These are phyloP conservation scores for Arxiozyma slooffiae DNA, from an alignment of 1,139 yeast species.

Conservation along the genomic window DNA sequence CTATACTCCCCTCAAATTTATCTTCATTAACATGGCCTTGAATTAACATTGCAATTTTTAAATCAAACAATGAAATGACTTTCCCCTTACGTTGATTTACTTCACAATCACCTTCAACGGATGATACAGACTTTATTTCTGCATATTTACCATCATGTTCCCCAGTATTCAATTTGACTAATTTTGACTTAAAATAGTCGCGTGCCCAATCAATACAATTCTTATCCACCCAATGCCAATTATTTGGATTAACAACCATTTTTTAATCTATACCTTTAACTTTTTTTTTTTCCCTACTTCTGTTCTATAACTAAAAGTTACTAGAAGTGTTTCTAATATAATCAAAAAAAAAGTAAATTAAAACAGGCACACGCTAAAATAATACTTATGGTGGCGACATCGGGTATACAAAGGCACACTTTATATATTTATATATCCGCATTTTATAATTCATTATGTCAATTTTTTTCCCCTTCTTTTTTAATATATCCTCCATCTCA, in stretches of 20 bases:
- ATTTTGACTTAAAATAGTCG: slow-evolving; percentile 54
- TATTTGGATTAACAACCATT: slow-evolving; percentile 69
- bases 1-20: slow-evolving; percentile 54
- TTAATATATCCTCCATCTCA: background rate
- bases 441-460: too few species aligned
- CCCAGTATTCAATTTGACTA: slow-evolving; percentile 42
- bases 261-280: slow-evolving; percentile 2
- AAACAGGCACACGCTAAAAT: too few species aligned
- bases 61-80: slow-evolving; percentile 82
- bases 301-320: too few species aligned
- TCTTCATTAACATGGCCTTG: slow-evolving; percentile 39
- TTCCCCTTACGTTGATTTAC: slow-evolving; percentile 96
- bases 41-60: slow-evolving; percentile 56
- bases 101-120: slow-evolving; percentile 90
- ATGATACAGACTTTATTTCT: slow-evolving; percentile 45
- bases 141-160: slow-evolving; percentile 32
- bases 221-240: slow-evolving; percentile 98
- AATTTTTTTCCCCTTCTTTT: background rate
- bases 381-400: too few species aligned
- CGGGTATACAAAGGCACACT: too few species aligned
- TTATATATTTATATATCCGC: too few species aligned
- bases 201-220: slow-evolving; percentile 90
- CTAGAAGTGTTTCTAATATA: background rate
- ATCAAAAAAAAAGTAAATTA: too few species aligned
- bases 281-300: background rate